phyloP scores from a whole-genome alignment of 495 filamentous ascomycete genomes.

The Lindgomyces ingoldianus region DNA sequence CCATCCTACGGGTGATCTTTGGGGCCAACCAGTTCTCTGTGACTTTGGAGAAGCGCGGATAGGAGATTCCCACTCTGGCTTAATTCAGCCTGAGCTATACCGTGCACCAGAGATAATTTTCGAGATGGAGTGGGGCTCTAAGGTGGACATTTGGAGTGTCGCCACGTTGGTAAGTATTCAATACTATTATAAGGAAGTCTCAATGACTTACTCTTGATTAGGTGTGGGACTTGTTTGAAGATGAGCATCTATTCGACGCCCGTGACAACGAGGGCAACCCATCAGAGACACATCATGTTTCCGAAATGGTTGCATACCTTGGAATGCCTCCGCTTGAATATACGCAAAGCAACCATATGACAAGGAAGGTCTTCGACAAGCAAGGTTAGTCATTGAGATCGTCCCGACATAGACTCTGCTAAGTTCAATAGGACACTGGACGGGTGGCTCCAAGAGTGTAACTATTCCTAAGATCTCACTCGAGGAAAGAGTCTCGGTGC shows the following conservation, averaged over 20 bases:
- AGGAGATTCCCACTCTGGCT: slow-evolving; percentile 21
- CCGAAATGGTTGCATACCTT: slow-evolving; percentile 45
- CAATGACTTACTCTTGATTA: slow-evolving; percentile 1
- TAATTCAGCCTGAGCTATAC: slow-evolving; percentile 32
- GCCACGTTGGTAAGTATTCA: slow-evolving; percentile 22
- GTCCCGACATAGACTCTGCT: slow-evolving; percentile 1
- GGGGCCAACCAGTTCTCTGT: slow-evolving; percentile 32
- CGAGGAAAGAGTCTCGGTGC: slow-evolving; percentile 10
- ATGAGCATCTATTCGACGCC: slow-evolving; percentile 23
- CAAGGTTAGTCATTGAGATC: slow-evolving; percentile 35
- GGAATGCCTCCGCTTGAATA: slow-evolving; percentile 44
- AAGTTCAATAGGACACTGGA: slow-evolving; percentile 26
- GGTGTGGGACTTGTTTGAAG: slow-evolving; percentile 26
- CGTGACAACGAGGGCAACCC: slow-evolving; percentile 28
- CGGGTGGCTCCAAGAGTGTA: slow-evolving; percentile 1
- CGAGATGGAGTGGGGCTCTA: slow-evolving; percentile 30
- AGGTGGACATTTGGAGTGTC: slow-evolving; percentile 32
- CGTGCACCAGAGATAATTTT: slow-evolving; percentile 31
- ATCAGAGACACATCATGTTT: slow-evolving; percentile 35
- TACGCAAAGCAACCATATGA: slow-evolving; percentile 36
- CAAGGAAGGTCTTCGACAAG: slow-evolving; percentile 43
- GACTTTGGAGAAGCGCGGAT: slow-evolving; percentile 37
- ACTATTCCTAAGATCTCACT: slow-evolving; percentile 16
- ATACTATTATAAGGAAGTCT: slow-evolving; percentile 7
- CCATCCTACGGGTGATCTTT: slow-evolving; percentile 19